Evolutionary conservation across 768 basidiomycete genomes (phyloP).

Genomic region (Boletus sp.): DNA sequence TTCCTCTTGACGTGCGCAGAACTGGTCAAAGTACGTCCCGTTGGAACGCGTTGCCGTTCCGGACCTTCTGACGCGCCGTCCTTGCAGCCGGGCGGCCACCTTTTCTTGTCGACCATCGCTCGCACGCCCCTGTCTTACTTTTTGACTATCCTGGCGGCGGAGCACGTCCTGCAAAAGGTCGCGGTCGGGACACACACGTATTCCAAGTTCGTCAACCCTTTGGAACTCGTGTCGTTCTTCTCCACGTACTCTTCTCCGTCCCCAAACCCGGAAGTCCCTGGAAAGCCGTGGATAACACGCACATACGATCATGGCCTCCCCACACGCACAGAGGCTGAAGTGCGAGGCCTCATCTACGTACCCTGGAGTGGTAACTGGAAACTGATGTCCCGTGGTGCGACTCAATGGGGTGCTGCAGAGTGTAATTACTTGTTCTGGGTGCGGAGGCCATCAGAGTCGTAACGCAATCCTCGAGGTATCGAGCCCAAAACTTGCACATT

Average conservation of each 20-base stretch:
- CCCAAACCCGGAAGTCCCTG: background rate
- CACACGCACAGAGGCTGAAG: conserved; percentile 67
- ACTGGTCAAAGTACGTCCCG: conserved; percentile 73
- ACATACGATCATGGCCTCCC: conserved; percentile 47
- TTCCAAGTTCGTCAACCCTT: conserved; percentile 84
- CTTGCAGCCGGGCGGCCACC: conserved; percentile 86
- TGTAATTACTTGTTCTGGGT: conserved; percentile 90
- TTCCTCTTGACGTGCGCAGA: conserved; percentile 83
- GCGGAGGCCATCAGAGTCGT: conserved; percentile 51
- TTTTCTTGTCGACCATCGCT: conserved; percentile 94
- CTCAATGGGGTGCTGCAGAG: conserved; percentile 44
- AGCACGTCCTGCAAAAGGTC: conserved; percentile 78
- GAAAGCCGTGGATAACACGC: conserved; percentile 59
- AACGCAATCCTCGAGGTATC: background rate
- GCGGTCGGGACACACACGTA: conserved; percentile 88
- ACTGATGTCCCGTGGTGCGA: conserved; percentile 58
- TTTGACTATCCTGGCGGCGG: conserved; percentile 75
- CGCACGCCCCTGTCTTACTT: conserved; percentile 76
- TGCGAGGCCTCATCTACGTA: conserved; percentile 76
- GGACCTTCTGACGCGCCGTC: conserved; percentile 1
- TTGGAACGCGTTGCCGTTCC: background rate
- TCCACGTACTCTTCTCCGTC: conserved; percentile 45
- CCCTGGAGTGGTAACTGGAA: conserved; percentile 70
- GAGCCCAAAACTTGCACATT: background rate
- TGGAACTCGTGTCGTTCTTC: conserved; percentile 85